Percentiles rank a stretch among this genome's conserved stretches.
These are phyloP conservation scores for Pestalotiopsis sp. DNA, from an alignment of 2,329 filamentous ascomycete species.

Conservation along the genomic window DNA sequence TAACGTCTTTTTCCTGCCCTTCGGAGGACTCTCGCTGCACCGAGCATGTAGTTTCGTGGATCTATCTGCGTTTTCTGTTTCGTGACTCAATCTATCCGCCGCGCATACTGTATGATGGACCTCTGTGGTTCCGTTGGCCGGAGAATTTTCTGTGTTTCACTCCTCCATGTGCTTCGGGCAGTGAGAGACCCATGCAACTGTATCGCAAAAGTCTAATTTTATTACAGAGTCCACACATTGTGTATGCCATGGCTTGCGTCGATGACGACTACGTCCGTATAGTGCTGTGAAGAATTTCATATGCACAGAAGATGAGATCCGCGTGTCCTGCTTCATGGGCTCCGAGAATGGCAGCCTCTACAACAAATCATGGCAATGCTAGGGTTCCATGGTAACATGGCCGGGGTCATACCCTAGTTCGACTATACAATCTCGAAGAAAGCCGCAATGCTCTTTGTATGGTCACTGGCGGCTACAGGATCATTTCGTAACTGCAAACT, in stretches of 20 bases:
- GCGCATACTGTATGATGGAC: constrained; percentile 6
- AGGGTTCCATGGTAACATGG: background rate
- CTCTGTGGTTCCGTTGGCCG: background rate
- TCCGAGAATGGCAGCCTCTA: background rate
- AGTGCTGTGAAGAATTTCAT: no score
- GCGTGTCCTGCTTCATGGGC: background rate
- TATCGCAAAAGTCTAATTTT: constrained; percentile 5
- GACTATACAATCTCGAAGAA: background rate
- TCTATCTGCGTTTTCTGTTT: constrained; percentile 3
- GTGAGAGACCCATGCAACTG: constrained; percentile 6
- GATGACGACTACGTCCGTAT: background rate
- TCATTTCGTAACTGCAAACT: no score
- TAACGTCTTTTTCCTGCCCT: background rate
- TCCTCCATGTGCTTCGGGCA: background rate
- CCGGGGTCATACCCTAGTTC: background rate
- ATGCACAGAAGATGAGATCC: no score
- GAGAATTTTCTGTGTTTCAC: constrained; percentile 13
- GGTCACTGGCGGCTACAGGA: no score
- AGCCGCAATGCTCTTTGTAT: no score
- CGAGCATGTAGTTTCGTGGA: constrained; percentile 10
- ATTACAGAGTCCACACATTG: background rate
- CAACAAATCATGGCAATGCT: background rate
- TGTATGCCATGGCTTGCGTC: background rate
- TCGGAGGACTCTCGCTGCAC: constrained; percentile 1
- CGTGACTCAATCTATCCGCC: constrained; percentile 1